A percentile compares a stretch with the other conserved stretches of the same genome.
Conservation (phyloP, 305 asterid genomes). For the Fraxinus platypoda region DNA sequence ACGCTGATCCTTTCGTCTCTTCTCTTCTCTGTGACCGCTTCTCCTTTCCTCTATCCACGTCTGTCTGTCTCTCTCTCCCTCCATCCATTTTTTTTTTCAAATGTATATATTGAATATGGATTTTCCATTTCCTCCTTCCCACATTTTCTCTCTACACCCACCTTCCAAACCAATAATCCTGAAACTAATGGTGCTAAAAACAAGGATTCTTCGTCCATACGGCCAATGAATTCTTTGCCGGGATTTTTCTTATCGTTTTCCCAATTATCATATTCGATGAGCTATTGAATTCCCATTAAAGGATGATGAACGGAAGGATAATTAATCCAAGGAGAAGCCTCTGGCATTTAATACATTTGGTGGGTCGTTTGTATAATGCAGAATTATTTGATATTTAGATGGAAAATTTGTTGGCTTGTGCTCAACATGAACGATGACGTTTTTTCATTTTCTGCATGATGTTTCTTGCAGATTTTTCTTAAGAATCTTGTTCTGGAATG, state of each 20-base stretch:
- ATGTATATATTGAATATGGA: not conserved
- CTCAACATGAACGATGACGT: not conserved
- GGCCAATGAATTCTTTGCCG: slow-evolving; percentile 9
- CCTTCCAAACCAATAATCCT: slow-evolving; percentile 20
- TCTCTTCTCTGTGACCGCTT: slow-evolving; percentile 12
- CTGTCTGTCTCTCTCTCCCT: slow-evolving; percentile 14
- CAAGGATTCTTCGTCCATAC: slow-evolving; percentile 24
- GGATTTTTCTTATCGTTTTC: not conserved
- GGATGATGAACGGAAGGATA: slow-evolving; percentile 1
- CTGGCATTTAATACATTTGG: slow-evolving; percentile 10
- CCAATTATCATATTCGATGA: not conserved
- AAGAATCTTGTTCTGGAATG: slow-evolving; percentile 22
- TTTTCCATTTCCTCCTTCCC: slow-evolving; percentile 26
- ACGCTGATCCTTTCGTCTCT: slow-evolving; percentile 19
- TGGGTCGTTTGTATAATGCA: slow-evolving; percentile 15
- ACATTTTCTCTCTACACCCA: slow-evolving; percentile 25
- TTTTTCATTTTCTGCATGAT: slow-evolving; percentile 1
- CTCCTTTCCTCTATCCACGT: slow-evolving; percentile 31
- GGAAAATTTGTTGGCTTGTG: not conserved
- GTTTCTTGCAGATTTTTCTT: not conserved
- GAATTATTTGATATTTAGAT: not conserved
- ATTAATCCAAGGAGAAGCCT: not conserved
- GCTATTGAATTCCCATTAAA: not conserved
- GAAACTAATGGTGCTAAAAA: slow-evolving; percentile 23
- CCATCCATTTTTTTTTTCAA: not conserved